These are phyloP conservation scores for Lentinula guzmanii DNA, from an alignment of 768 basidiomycete species.

Conservation along the genomic window DNA sequence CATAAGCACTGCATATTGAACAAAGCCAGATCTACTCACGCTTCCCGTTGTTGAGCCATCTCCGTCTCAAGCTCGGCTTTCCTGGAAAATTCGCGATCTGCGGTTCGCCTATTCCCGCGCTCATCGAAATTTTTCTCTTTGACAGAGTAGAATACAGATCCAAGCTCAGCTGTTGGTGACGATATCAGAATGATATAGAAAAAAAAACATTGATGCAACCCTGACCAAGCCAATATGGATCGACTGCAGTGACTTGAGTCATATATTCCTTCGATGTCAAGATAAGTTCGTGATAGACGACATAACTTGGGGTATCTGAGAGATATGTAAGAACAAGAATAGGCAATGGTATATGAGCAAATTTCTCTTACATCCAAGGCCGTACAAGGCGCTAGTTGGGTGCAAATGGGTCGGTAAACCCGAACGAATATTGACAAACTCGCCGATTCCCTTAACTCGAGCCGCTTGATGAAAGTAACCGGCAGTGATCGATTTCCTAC, in stretches of 20 bases:
- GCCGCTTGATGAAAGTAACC: constrained; percentile 99
- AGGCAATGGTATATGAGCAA: neutral
- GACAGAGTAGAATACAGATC: constrained; percentile 95
- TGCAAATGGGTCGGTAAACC: constrained; percentile 94
- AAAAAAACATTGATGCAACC: neutral
- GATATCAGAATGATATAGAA: constrained; percentile 7
- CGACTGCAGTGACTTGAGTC: constrained; percentile 98
- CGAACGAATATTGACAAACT: constrained; percentile 96
- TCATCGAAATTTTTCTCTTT: constrained; percentile 98
- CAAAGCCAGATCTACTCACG: constrained; percentile 33
- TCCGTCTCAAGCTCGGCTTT: constrained; percentile 88
- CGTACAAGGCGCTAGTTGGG: constrained; percentile 94
- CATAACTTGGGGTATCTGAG: constrained; percentile 90
- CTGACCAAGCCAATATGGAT: constrained; percentile 95
- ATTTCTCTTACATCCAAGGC: constrained; percentile 78
- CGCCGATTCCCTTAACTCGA: constrained; percentile 96
- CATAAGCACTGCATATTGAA: neutral
- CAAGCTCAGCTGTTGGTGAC: constrained; percentile 67
- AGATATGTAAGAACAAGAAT: constrained; percentile 9
- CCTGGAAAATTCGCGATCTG: constrained; percentile 88
- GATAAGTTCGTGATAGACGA: constrained; percentile 95
- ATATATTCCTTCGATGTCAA: constrained; percentile 96
- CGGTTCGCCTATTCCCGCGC: constrained; percentile 64
- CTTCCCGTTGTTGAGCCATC: constrained; percentile 80
- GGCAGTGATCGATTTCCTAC: constrained; percentile 91